Base-by-base conservation (phyloP, 441 rosid genomes). In the Adansonia madagascariensis region DNA sequence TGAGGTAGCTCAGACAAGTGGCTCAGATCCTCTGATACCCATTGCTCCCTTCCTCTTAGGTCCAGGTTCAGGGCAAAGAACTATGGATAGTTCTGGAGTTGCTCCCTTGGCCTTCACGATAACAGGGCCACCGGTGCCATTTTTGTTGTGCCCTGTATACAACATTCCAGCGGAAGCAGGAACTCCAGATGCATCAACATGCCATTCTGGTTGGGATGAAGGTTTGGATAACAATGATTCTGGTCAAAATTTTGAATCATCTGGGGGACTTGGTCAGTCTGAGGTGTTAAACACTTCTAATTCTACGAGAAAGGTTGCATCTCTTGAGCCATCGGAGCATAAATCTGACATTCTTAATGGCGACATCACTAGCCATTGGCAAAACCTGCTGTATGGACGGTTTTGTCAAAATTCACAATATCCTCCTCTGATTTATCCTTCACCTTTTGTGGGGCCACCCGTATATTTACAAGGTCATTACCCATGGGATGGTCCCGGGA, bases 311-410 rank as follows among this genome's bases (percentile, higher is more conserved):
- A 79, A 77, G 55, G 79, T 82, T 71, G 76, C 87, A 66, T 80
- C 86, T 80, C 80, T 76, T 57, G 95, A 89, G 81, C 85, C 85
- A 76, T 72, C 73, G 8, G 91, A 88, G 80, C 91, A 76, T 79
- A 93, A 87, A 78, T 61, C 85, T 74, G 99, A 96, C 82, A 93
- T 96, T 75, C 97, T 96, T 77, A 84, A 84, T 78, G 84, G 98
- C 78, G 99, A 96, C 82, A 89, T 93, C 88, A 78, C 83, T 47
- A 94, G 98, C 86, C 99, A 94, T 78, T 93, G 94, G 99, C 82
- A 91, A 65, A 96, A 93, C 85, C 87, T 94, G 85, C 98, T 91
- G 83, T 96, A 80, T 82, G 98, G 98, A 6, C 88, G 98, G 71
- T 74, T 88, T 79, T 94, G 98, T 80, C 99, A 93, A 85, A 88